A percentile compares a stretch with the other conserved stretches of the same genome.
Evolutionary conservation across 768 basidiomycete species (phyloP).

Genomic region (Roridomyces roridus): DNA sequence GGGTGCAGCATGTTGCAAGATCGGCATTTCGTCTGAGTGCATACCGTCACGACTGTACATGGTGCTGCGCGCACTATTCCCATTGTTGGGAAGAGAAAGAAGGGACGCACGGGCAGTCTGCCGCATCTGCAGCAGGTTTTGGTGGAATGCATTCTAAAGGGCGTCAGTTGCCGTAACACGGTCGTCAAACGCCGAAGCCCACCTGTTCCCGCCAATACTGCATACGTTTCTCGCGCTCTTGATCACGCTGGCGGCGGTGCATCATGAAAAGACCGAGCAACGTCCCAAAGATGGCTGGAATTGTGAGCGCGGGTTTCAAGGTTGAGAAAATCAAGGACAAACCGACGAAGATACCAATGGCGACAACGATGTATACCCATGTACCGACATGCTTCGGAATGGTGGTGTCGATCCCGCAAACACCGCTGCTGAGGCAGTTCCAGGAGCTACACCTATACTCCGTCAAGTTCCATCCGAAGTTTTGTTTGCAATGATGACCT

Average conservation of each 20-base stretch:
- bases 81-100: slow-evolving; percentile 56
- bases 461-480: neutral
- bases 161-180: slow-evolving; percentile 3
- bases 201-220: slow-evolving; percentile 94
- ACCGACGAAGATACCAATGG: slow-evolving; percentile 77
- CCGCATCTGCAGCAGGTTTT: slow-evolving; percentile 81
- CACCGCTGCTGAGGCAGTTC: slow-evolving; percentile 68
- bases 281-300: slow-evolving; percentile 75
- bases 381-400: slow-evolving; percentile 64
- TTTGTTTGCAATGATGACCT: slow-evolving; percentile 17
- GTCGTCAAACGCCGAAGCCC: neutral
- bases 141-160: slow-evolving; percentile 74
- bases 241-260: slow-evolving; percentile 74
- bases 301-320: neutral
- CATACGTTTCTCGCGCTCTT: slow-evolving; percentile 81
- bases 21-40: slow-evolving; percentile 61
- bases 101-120: slow-evolving; percentile 75
- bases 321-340: slow-evolving; percentile 28
- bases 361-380: slow-evolving; percentile 79
- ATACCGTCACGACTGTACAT: slow-evolving; percentile 55
- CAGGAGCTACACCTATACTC: slow-evolving; percentile 68
- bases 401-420: slow-evolving; percentile 69
- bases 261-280: slow-evolving; percentile 71
- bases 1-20: slow-evolving; percentile 52
- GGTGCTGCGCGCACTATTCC: slow-evolving; percentile 53